Evolutionary conservation across 2,329 filamentous ascomycete species (phyloP), one percentile per base, ranked within the genome.

Genomic region (Beauveria caledonica): DNA sequence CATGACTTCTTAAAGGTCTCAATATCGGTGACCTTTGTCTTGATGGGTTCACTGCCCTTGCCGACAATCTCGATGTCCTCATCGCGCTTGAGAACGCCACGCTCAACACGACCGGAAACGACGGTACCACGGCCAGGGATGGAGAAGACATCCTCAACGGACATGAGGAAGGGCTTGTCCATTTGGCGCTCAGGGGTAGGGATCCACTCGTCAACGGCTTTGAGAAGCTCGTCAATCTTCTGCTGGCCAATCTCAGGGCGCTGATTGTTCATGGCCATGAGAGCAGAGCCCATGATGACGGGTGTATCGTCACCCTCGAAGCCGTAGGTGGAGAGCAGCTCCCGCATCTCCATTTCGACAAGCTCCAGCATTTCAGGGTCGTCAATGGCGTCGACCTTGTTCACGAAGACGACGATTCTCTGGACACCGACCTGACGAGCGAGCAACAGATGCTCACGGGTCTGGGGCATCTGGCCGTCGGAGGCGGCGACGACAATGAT

Each of bases 1-100:
- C 94, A 97, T 54, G 92, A 95, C 86, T 99, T 99, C 85, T 97
- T 97, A 85, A 99, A 99, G 66, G 93, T 99, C 83, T 99, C 94
- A 68, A 99, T 97, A 73, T 99, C 95, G 71, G 94, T 99, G 66
- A 99, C 93, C 84, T 97, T 97, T 77, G 94, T 97, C 86, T 95
- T 97, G 82, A 97, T 90, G 67, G 90, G 79, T 50, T 86, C 83
- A 61, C 78, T 77, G 67, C 87, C 86, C 81, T 94, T 96, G 74
- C 94, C 94, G 63, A 99, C 84, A 65, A 99, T 85, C 82, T 99
- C 94, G 67, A 99, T 86, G 73, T 99, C 94, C 65, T 87, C 83
- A 74, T 99, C 94, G 78, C 86, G 90, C 89, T 96, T 97, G 72
- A 99, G 80, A 61, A 85, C 76, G 80, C 94, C 94, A 74, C 94